Evolutionary conservation across 2,329 filamentous ascomycete genomes (phyloP).

Genomic region (Colletotrichum sp.): DNA sequence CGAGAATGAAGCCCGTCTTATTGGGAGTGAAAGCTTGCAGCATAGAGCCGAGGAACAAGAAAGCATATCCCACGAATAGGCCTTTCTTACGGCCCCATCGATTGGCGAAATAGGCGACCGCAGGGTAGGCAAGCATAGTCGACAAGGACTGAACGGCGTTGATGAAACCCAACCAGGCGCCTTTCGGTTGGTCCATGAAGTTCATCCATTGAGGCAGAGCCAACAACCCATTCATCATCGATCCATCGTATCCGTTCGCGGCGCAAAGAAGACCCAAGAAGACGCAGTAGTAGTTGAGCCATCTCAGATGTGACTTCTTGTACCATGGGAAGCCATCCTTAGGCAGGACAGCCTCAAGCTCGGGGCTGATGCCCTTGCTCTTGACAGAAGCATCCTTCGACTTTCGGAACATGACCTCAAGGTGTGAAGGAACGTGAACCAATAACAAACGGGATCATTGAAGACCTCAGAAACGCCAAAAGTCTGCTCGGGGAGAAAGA

Average conservation of each 20-base stretch:
- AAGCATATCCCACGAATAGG: slow-evolving; percentile 34
- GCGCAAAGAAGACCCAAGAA: not conserved
- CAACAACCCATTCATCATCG: slow-evolving; percentile 61
- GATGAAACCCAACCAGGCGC: not conserved
- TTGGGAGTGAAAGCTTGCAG: slow-evolving; percentile 33
- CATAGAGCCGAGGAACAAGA: slow-evolving; percentile 31
- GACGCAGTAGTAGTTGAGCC: slow-evolving; percentile 7
- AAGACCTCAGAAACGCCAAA: not conserved
- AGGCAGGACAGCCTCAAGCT: not conserved
- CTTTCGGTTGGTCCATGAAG: not conserved
- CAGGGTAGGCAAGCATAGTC: slow-evolving; percentile 30
- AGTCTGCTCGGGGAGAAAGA: not conserved
- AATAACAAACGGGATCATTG: not conserved
- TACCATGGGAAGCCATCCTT: not conserved
- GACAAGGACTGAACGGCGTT: slow-evolving; percentile 5
- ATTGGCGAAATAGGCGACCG: slow-evolving; percentile 35
- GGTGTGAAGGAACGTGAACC: not conserved
- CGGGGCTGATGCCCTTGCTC: slow-evolving; percentile 1
- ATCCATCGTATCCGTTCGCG: slow-evolving; percentile 47
- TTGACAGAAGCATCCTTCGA: not conserved
- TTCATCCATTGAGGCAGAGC: slow-evolving; percentile 47
- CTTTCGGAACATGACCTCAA: not conserved
- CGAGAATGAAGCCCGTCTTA: slow-evolving; percentile 33
- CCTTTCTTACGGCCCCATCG: slow-evolving; percentile 36
- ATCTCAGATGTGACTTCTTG: not conserved